Percentiles rank a stretch among this genome's conserved stretches.
Evolutionary conservation across 2,329 filamentous ascomycete species (phyloP).

Genomic region (Colletotrichum scovillei): DNA sequence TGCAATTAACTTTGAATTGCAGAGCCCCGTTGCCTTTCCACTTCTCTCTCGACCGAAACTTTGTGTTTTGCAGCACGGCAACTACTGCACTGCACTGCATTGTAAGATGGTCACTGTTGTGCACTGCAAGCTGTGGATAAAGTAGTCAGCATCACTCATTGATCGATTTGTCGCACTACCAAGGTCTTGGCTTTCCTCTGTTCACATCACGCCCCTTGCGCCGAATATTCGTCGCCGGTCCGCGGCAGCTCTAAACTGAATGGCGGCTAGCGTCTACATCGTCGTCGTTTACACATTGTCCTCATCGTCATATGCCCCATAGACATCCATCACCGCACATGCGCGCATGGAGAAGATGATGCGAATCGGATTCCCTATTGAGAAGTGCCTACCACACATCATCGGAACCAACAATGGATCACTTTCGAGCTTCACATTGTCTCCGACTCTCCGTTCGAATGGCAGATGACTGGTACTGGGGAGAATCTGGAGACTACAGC

Average conservation of each 20-base stretch:
- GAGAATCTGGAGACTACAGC: not conserved
- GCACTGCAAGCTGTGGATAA: not conserved
- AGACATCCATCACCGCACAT: conserved; percentile 12
- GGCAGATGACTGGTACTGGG: not conserved
- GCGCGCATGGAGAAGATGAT: not conserved
- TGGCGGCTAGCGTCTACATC: conserved; percentile 16
- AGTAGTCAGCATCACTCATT: not conserved
- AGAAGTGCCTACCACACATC: not conserved
- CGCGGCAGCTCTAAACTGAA: conserved; percentile 19
- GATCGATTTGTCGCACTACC: not conserved
- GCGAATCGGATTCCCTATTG: not conserved
- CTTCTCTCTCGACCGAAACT: not conserved
- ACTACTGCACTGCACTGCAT: not conserved
- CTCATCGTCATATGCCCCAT: conserved; percentile 4
- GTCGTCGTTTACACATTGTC: not conserved
- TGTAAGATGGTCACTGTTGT: not conserved
- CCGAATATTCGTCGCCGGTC: not conserved
- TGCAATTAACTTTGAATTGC: conserved; percentile 12
- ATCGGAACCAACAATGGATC: not conserved
- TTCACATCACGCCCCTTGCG: conserved; percentile 2
- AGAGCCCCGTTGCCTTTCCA: not conserved
- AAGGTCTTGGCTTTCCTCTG: not conserved
- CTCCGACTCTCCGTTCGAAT: not conserved
- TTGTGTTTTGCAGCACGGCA: not conserved
- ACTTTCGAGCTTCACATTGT: not conserved